Evolutionary conservation across 345 rosid genomes (phyloP), one percentile per base, ranked within the genome.

Genomic region (Eucalyptus grandis): DNA sequence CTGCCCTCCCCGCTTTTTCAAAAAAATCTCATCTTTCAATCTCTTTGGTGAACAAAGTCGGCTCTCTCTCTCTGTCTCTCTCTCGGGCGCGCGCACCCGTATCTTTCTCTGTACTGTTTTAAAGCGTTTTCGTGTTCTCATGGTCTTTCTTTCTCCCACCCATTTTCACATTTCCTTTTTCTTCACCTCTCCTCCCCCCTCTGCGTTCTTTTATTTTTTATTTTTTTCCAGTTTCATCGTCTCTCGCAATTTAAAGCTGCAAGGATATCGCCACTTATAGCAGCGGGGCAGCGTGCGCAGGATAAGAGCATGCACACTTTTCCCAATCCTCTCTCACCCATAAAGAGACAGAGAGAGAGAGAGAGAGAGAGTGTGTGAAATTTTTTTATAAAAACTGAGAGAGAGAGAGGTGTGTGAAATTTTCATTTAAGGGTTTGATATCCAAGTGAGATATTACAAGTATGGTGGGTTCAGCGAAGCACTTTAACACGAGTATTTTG

Each of bases 171-270:
- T 85, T 58, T 37, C 54, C 49, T 50, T 43, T 43, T 40, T 67
- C 7, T 43, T 69, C 34, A 12, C 24, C 81, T 37, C 69, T 85
- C 46, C 11, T 60, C 69, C 31, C 60, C 27, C 37, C n/a, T 72
- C 51, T 50, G n/a, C 67, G 15, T 12, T 90, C 43, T 24, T 87
- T 81, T 72, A 14, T 43, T 5, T 24, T 44, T 86, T 82, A 8
- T 50, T 50, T 49, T 21, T 34, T 88, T 43, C 16, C 34, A 86
- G 11, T 11, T 54, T 80, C 88, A 90, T 88, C 44, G 81, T 90
- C 88, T 88, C 72, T 90, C 87, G 88, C 93, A 92, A 95, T 92
- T 93, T 91, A 95, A 97, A 96, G 98, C 98, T 96, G 99, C 98
- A 87, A 96, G 91, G 97, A 91, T 93, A 94, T 94, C 95, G 90